A percentile compares a stretch with the other conserved stretches of the same genome.
Evolutionary conservation across 2,329 filamentous ascomycete species (phyloP).

Genomic region (Fusarium napiforme): DNA sequence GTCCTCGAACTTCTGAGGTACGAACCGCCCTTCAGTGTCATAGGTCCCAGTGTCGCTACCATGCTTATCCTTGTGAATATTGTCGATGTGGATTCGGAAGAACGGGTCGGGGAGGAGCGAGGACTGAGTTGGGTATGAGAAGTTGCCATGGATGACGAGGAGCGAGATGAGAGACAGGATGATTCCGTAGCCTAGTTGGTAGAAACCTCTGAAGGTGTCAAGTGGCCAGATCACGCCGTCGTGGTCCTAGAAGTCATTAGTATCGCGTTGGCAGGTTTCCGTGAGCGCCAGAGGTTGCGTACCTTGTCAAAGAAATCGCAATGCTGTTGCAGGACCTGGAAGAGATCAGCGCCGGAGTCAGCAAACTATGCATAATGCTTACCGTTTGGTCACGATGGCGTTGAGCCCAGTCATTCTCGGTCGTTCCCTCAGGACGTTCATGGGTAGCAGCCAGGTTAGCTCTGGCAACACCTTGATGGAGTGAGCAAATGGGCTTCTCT

Average conservation of each 20-base stretch:
- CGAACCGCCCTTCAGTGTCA: not conserved
- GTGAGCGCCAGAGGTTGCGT: too few relatives aligned
- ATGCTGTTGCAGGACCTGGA: not conserved
- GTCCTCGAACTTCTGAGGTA: not conserved
- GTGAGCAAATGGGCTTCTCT: not conserved
- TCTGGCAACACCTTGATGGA: not conserved
- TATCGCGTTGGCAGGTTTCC: not conserved
- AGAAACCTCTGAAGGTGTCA: rapidly evolving
- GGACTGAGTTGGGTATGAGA: rapidly evolving
- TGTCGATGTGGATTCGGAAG: rapidly evolving
- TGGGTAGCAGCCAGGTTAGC: not conserved
- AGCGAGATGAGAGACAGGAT: rapidly evolving
- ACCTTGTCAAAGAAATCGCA: not conserved
- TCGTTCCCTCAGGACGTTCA: not conserved
- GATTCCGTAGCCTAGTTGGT: rapidly evolving
- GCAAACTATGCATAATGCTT: rapidly evolving
- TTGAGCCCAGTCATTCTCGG: rapidly evolving
- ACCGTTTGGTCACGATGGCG: rapidly evolving
- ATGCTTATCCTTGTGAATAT: not conserved
- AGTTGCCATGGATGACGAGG: rapidly evolving
- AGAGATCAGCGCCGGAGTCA: too few relatives aligned
- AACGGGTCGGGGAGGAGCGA: rapidly evolving
- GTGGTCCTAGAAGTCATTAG: not conserved
- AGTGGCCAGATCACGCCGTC: not conserved
- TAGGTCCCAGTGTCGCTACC: not conserved